Evolutionary conservation across 208 protist genomes (phyloP).

Genomic region (Wallacemonas rigidus): DNA sequence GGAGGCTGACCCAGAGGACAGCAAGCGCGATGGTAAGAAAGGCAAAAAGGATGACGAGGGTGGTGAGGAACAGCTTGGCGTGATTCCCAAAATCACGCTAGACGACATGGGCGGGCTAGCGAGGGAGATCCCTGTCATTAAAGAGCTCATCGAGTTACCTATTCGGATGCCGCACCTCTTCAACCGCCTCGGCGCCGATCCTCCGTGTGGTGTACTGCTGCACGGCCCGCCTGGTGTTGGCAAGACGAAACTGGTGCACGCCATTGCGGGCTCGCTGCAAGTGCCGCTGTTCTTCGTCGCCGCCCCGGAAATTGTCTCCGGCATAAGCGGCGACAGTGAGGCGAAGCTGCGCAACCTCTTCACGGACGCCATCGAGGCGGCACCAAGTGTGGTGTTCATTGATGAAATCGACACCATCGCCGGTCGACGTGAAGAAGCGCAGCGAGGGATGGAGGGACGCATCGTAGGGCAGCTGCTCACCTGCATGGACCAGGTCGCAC

Average conservation of each 20-base stretch:
- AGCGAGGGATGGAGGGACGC: slow-evolving; percentile 98
- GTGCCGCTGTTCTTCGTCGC: slow-evolving; percentile 95
- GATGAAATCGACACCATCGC: slow-evolving; percentile 99
- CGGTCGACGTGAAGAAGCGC: slow-evolving; percentile 93
- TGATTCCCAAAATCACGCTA: slow-evolving; percentile 85
- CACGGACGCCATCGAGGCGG: slow-evolving; percentile 87
- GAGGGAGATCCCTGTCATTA: slow-evolving; percentile 91
- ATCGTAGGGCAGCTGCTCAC: slow-evolving; percentile 99
- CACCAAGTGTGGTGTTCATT: slow-evolving; percentile 98
- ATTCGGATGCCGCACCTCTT: slow-evolving; percentile 96
- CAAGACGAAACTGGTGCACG: slow-evolving; percentile 96
- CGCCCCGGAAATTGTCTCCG: slow-evolving; percentile 96
- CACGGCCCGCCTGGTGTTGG: slow-evolving; percentile 97
- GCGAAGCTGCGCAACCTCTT: slow-evolving; percentile 97
- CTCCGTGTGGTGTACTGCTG: slow-evolving; percentile 95
- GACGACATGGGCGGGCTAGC: slow-evolving; percentile 93
- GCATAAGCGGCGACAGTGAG: slow-evolving; percentile 99
- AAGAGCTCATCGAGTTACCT: slow-evolving; percentile 95
- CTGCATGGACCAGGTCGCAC: slow-evolving; percentile 97
- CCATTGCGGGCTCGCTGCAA: slow-evolving; percentile 94
- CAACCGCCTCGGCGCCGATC: slow-evolving; percentile 94
- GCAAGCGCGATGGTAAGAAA: slow-evolving; percentile 18
- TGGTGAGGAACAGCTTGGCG: slow-evolving; percentile 43
- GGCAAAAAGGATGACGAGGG: slow-evolving; percentile 22
- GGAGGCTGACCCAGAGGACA: slow-evolving; percentile 22